Conservation (phyloP, 2,329 filamentous ascomycete species). For the Seiridium cupressi region DNA sequence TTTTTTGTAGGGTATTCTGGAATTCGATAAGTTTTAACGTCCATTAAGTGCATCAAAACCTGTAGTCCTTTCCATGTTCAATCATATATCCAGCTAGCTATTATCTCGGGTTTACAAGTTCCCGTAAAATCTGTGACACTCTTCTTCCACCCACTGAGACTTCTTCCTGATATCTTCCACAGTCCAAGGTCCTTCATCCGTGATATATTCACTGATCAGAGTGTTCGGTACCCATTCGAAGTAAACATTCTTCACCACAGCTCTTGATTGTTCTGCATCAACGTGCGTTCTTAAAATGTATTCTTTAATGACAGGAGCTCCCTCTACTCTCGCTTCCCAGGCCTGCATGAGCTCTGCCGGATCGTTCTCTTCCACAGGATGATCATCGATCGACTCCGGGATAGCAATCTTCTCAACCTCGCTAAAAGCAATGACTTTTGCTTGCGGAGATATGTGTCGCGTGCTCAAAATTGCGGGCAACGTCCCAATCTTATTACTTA, state of each 20-base stretch:
- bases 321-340: slow-evolving; percentile 39
- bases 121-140: slow-evolving; percentile 41
- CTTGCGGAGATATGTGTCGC: slow-evolving; percentile 42
- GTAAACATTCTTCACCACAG: slow-evolving; percentile 48
- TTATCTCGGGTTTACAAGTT: slow-evolving; percentile 27
- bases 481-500: slow-evolving; percentile 68
- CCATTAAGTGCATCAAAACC: too few relatives aligned
- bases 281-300: background rate
- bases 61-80: too few relatives aligned
- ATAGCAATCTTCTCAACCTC: slow-evolving; percentile 61
- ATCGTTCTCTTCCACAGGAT: slow-evolving; percentile 50
- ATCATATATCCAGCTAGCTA: too few relatives aligned
- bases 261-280: slow-evolving; percentile 9
- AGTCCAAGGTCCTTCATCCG: slow-evolving; percentile 47
- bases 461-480: slow-evolving; percentile 56
- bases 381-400: slow-evolving; percentile 38
- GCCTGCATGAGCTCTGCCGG: slow-evolving; percentile 44
- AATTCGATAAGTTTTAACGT: too few relatives aligned
- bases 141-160: slow-evolving; percentile 33
- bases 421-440: slow-evolving; percentile 53
- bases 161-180: slow-evolving; percentile 35
- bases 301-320: slow-evolving; percentile 13
- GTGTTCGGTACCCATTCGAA: slow-evolving; percentile 58
- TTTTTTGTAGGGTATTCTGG: too few relatives aligned
- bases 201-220: slow-evolving; percentile 53